Evolutionary conservation across 2,329 filamentous ascomycete genomes (phyloP), one percentile per base, ranked within the genome.

Genomic region (Laburnicola sp.): DNA sequence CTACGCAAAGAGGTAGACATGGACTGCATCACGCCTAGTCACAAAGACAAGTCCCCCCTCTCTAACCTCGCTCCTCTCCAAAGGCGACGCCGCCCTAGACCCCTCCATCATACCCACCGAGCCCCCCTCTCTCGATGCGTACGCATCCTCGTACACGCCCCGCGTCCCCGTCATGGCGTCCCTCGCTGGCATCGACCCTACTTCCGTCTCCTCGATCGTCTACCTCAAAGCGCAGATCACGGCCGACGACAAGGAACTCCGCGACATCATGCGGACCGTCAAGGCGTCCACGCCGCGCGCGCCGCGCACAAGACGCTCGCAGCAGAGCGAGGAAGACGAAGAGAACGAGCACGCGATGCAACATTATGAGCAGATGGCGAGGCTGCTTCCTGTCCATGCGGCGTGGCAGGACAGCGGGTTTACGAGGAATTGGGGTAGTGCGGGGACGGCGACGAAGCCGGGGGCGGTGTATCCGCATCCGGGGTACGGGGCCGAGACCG

Each of bases 1-100:
- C 80, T 99, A n/a, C 84, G 94, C 45, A 99, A 99, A 71, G 94
- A 99, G 73, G 95, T 99, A 3, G 88, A 99, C 71, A 96, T 99
- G 90, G 89, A 96, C 66, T 99, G 94, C 70, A 75, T 97, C 37
- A 99, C 94, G 0, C 94, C 94, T 0, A 94, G 88, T 37, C 89
- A 99, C 71, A 82, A 82, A 0, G 80, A 82, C 0, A 80, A 86
- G 27, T 97, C 99, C 36, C 81, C 89, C 0, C 87, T 86, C 1
- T 68, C 96, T 99, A 48, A 69, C 74, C 2, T 74, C 86, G n/a
- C 81, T 99, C 1, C 82, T 99, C 2, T 81, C 81, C 0, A 94
- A 89, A 70, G 88, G 89, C 3, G 61, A 80, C 0, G 70, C 79
- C 21, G 91, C 93, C 0, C 79, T 97, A 0, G 88, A 96, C 60